Evolutionary conservation across 441 rosid genomes (phyloP), one percentile per base, ranked within the genome.

Genomic region (Pelargonium fulgidum): DNA sequence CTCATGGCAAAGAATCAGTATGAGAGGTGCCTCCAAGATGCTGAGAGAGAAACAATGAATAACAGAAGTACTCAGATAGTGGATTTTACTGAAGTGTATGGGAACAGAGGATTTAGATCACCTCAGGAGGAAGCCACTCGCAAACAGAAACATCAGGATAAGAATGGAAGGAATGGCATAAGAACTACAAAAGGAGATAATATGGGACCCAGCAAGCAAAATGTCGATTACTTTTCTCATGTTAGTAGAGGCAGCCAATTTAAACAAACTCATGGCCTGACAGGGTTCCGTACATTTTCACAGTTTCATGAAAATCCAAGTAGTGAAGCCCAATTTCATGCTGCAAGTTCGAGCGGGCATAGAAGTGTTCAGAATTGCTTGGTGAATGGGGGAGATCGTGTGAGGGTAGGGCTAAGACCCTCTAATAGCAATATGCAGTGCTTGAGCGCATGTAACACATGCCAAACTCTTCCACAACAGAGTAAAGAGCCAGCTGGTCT

Each of bases 1-100:
- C 95, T 92, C 70, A 85, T 92, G 92, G 98, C 99, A 71, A 92
- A 84, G 81, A 82, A 92, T 84, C 98, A 95, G 74, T 90, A 85
- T 26, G 99, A 90, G 79, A 87, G 97, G 80, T 82, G 92, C 78
- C 97, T 86, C 74, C 90, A 92, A 7, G 89, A 92, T 83, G 76
- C 80, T 74, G 89, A 83, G 64, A 78, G 74, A 26, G 84, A 84
- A 78, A 75, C 76, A 42, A 48, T 76, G 13, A 52, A 41, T 45
- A 78, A 67, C 72, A 77, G 73, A 74, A 77, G 58, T 67, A 62
- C 65, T 72, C 83, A 74, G 67, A 72, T 73, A 48, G 71, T 84
- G 72, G 86, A 87, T 80, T 83, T 82, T 62, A 77, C 82, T 66
- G 75, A 72, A 72, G 83, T 76, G 54, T 78, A 79, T 62, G 82